Evolutionary conservation across 352 stramenopile genomes (phyloP).

Genomic region (Phytophthora chlamydospora): DNA sequence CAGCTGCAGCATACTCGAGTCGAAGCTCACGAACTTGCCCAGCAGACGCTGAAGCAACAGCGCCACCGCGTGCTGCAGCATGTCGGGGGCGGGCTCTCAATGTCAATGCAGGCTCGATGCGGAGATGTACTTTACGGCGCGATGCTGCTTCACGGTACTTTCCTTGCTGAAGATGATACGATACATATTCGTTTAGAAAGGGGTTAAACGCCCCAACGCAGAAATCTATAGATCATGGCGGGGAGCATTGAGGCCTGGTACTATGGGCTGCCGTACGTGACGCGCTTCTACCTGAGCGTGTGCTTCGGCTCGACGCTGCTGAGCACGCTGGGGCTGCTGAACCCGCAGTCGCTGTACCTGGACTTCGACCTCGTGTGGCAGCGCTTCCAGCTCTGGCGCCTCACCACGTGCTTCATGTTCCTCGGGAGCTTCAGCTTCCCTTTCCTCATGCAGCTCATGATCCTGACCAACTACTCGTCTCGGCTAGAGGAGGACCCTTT

Average conservation of each 20-base stretch:
- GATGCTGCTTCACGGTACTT: too few species aligned
- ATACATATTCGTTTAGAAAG: too few species aligned
- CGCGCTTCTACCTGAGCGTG: constrained; percentile 84
- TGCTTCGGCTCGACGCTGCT: constrained; percentile 86
- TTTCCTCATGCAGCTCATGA: constrained; percentile 92
- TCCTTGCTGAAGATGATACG: too few species aligned
- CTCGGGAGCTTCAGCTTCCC: constrained; percentile 88
- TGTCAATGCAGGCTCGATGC: too few species aligned
- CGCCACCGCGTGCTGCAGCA: constrained; percentile 85
- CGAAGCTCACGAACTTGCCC: constrained; percentile 90
- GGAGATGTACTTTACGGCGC: too few species aligned
- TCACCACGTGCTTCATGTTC: constrained; percentile 90
- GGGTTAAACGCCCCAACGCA: neutral
- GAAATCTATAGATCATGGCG: constrained; percentile 44
- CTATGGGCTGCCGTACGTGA: constrained; percentile 85
- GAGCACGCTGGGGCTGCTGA: constrained; percentile 79
- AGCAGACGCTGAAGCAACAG: constrained; percentile 87
- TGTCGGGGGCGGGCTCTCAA: constrained; percentile 18
- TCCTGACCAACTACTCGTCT: constrained; percentile 88
- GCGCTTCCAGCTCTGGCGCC: constrained; percentile 89
- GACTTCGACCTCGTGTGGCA: constrained; percentile 88
- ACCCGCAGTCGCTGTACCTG: constrained; percentile 84
- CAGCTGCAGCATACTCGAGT: constrained; percentile 84
- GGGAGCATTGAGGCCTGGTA: constrained; percentile 86
- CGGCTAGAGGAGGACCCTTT: constrained; percentile 88